phyloP scores from a whole-genome alignment of 75 land plant genomes.

The Cunninghamia lanceolata region DNA sequence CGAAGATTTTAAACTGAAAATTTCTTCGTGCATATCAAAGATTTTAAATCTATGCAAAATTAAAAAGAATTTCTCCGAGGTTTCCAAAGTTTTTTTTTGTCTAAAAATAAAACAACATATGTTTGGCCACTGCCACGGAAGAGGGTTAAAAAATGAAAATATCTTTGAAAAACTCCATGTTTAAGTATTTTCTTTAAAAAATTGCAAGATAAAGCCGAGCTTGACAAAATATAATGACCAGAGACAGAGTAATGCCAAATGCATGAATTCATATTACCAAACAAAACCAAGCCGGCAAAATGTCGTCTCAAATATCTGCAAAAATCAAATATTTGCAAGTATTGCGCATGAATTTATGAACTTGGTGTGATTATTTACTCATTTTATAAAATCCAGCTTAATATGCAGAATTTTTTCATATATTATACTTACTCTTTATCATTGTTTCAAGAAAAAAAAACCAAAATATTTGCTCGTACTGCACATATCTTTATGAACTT shows the following conservation, averaged over 20 bases:
- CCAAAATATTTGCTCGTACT: not conserved
- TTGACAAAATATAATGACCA: not conserved
- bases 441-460: no score
- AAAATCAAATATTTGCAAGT: no score
- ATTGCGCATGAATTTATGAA: no score
- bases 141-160: not conserved
- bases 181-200: not conserved
- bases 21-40: not conserved
- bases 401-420: no score
- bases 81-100: not conserved
- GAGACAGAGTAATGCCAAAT: not conserved
- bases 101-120: not conserved
- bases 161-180: not conserved
- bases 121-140: not conserved
- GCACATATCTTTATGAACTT: not conserved
- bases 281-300: not conserved
- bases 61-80: not conserved
- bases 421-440: no score
- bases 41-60: not conserved
- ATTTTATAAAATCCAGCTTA: no score
- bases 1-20: not conserved
- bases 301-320: not conserved
- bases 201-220: not conserved
- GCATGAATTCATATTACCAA: not conserved
- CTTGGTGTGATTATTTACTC: not conserved